Evolutionary conservation across 2,329 filamentous ascomycete species (phyloP), one percentile per base, ranked within the genome.

Genomic region (Myriosclerotinia duriaeana): DNA sequence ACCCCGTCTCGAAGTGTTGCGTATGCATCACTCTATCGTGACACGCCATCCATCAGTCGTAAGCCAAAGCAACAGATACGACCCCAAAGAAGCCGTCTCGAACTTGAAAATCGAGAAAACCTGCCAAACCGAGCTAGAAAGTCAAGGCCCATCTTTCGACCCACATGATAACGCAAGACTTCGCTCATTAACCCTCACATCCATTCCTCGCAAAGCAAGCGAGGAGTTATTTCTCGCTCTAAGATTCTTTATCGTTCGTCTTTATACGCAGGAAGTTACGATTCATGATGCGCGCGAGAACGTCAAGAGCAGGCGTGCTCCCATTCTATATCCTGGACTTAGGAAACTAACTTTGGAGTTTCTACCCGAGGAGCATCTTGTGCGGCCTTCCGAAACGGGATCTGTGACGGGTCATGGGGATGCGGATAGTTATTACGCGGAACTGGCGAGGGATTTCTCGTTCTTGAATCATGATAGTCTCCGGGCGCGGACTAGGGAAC

Each of bases 21-120:
- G 82, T 15, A 77, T 87, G 7, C 86, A 89, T 62, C 86, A 89
- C 72, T 88, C 85, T 0, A 70, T 87, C 2, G 80, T 88, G 7
- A 89, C 86, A 0, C 79, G 81, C 52, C 78, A 85, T 11, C 83
- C 82, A 2, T 81, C 80, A 0, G 56, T 72, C n/a, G n/a, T 65
- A 14, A 52, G 54, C 5, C 48, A 22, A 17, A 53, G 50, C n/a
- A 54, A 53, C 44, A n/a, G 20, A 30, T 38, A 61, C 40, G 26
- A 60, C 44, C 15, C 22, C n/a, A 15, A 48, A 54, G n/a, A 54
- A 53, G 4, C 68, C 36, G 44, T 30, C 59, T 64, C 34, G 20
- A 38, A 8, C 69, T 86, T 5, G 68, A 77, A 5, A 74, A 78
- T 9, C 75, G 78, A 0, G 76, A 75, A 12, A 71, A 82, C 5